phyloP scores from a whole-genome alignment of 2,329 filamentous ascomycete species.

The Xylariaceae sp. region DNA sequence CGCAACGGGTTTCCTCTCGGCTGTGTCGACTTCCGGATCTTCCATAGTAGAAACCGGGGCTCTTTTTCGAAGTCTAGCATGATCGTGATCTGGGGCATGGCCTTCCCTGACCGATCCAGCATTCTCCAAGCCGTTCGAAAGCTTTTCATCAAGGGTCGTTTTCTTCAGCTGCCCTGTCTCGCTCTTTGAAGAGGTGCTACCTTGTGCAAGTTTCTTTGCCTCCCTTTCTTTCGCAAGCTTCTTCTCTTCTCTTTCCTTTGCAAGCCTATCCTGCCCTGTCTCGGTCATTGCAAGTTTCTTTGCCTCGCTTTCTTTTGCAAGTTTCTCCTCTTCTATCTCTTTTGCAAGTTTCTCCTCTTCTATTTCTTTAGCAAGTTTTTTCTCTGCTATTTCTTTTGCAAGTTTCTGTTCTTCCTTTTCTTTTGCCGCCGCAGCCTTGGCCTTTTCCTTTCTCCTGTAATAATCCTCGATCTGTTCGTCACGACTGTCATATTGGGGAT shows the following conservation, averaged over 20 bases:
- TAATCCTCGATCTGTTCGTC: slow-evolving; percentile 43
- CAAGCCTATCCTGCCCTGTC: too few species aligned
- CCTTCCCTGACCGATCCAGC: too few species aligned
- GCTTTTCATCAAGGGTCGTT: slow-evolving; percentile 16
- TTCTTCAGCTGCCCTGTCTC: slow-evolving; percentile 10
- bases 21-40: background rate
- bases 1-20: background rate
- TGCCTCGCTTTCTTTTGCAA: too few species aligned
- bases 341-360: slow-evolving; percentile 26
- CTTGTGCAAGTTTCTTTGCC: too few species aligned
- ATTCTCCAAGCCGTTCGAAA: background rate
- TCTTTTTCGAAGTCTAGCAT: slow-evolving; percentile 31
- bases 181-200: background rate
- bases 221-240: too few species aligned
- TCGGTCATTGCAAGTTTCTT: too few species aligned
- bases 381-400: slow-evolving; percentile 25
- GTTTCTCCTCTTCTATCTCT: background rate
- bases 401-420: slow-evolving; percentile 36
- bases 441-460: slow-evolving; percentile 42
- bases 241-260: too few species aligned
- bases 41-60: slow-evolving; percentile 25
- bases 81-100: slow-evolving; percentile 7
- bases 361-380: slow-evolving; percentile 30
- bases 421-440: slow-evolving; percentile 46
- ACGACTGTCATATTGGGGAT: slow-evolving; percentile 53